Evolutionary conservation across 1,284 basidiomycete genomes (phyloP), one percentile per base, ranked within the genome.

Genomic region (Takashimella koratensis): DNA sequence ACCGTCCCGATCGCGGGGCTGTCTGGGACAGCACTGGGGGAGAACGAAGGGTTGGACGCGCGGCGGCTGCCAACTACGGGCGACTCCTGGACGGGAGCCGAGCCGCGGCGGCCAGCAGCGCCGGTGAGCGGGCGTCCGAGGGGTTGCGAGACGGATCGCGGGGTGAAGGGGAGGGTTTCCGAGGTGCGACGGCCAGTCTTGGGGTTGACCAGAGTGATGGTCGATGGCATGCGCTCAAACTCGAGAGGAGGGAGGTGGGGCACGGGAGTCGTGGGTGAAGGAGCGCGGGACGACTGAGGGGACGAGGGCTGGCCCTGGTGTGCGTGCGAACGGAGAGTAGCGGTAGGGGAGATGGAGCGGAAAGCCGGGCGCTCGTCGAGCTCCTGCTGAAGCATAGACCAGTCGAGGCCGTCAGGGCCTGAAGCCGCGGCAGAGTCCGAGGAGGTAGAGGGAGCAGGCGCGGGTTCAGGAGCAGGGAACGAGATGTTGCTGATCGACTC

Each of bases 191-290:
- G 30, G 23, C 56, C 56, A 30, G 59, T 45, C 43, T 51, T 49
- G 16, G 55, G 52, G 45, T 54, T 52, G 13, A 65, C 60, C 11
- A 61, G 54, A 23, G 51, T 52, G 49, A 68, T 59, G 2, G 54
- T 63, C 74, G 85, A 63, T 78, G 79, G 43, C 79, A 77, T 0
- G 76, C 81, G 58, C 88, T 88, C 67, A 39, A 75, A 49, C 67
- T 76, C 3, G 63, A 77, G 8, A 71, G 64, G 59, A 22, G 65
- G 65, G 51, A 68, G 51, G 19, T 40, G 48, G 5, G 52, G 60
- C 23, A 65, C 62, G 3, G 58, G 51, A 22, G 54, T 53, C 21
- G 51, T 45, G 43, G 60, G 57, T 10, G 54, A 36, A 36, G 30
- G 30, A 16, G 30, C 30, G 16, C 30, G 30, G 30, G 30, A 36